Percentiles rank a stretch among this genome's conserved stretches.
Evolutionary conservation across 768 basidiomycete species (phyloP).

Genomic region (Sutorius australiensis): DNA sequence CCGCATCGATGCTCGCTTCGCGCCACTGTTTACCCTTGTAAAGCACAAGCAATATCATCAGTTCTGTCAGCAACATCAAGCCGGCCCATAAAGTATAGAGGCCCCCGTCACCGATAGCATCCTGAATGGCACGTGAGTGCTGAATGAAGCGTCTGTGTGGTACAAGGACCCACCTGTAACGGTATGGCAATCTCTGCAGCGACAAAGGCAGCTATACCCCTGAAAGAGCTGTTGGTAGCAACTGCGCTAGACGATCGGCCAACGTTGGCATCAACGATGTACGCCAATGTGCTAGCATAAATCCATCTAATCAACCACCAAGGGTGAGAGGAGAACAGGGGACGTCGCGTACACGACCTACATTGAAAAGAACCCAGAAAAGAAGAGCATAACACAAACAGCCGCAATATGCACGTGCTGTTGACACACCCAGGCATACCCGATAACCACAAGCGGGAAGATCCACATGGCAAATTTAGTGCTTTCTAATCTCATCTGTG

Average conservation of each 20-base stretch:
- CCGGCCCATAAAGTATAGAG: slow-evolving; percentile 69
- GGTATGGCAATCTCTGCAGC: slow-evolving; percentile 75
- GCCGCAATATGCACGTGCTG: slow-evolving; percentile 62
- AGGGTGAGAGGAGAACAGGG: background rate
- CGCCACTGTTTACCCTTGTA: slow-evolving; percentile 64
- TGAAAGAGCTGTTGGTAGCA: slow-evolving; percentile 72
- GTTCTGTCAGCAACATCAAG: slow-evolving; percentile 49
- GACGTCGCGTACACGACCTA: slow-evolving; percentile 32
- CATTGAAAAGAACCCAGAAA: slow-evolving; percentile 72
- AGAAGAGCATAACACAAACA: slow-evolving; percentile 71
- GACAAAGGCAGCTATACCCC: slow-evolving; percentile 65
- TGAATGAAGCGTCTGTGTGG: background rate
- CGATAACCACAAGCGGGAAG: slow-evolving; percentile 57
- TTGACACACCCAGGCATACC: slow-evolving; percentile 75
- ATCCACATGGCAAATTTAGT: slow-evolving; percentile 51
- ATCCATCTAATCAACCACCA: slow-evolving; percentile 41
- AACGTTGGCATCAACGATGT: slow-evolving; percentile 83
- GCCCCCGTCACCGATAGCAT: slow-evolving; percentile 76
- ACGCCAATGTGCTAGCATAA: slow-evolving; percentile 73
- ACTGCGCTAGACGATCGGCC: slow-evolving; percentile 77
- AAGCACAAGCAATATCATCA: slow-evolving; percentile 57
- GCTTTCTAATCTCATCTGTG: slow-evolving; percentile 71
- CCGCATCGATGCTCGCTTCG: slow-evolving; percentile 43
- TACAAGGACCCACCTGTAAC: slow-evolving; percentile 41
- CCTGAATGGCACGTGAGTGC: slow-evolving; percentile 33